Conservation (phyloP, 2,329 filamentous ascomycete species). For the Hypomyces rosellus region DNA sequence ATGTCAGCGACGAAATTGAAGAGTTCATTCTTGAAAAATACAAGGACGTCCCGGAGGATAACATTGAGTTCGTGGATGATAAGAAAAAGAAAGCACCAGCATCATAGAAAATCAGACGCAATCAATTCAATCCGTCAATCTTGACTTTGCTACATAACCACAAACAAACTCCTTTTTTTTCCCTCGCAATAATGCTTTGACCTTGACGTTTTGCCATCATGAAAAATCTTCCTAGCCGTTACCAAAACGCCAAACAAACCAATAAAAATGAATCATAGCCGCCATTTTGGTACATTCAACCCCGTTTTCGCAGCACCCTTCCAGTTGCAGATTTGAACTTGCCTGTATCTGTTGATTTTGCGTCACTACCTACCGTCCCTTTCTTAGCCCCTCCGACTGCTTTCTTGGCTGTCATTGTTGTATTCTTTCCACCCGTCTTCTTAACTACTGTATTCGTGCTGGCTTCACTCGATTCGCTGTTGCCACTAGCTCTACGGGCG, state of each 20-base stretch:
- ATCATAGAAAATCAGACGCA: conserved; percentile 6
- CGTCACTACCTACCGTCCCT: conserved; percentile 39
- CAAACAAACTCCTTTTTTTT: conserved; percentile 10
- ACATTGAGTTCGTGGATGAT: conserved; percentile 90
- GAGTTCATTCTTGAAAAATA: conserved; percentile 89
- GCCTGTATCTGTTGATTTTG: conserved; percentile 38
- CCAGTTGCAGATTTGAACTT: conserved; percentile 40
- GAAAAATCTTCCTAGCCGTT: neutral
- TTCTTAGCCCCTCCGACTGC: conserved; percentile 50
- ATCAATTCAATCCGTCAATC: conserved; percentile 1
- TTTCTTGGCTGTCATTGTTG: conserved; percentile 38
- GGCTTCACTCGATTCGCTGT: conserved; percentile 57
- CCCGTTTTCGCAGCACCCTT: conserved; percentile 51
- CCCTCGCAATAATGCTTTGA: neutral
- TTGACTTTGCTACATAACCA: conserved; percentile 7
- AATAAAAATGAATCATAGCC: conserved; percentile 1
- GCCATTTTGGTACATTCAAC: conserved; percentile 22
- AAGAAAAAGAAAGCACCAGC: conserved; percentile 71
- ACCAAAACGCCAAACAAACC: conserved; percentile 6
- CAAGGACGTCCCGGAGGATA: conserved; percentile 85
- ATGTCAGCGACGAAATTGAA: conserved; percentile 89
- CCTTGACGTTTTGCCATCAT: neutral
- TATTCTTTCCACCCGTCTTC: conserved; percentile 37
- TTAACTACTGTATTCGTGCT: conserved; percentile 61
- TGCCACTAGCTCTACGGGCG: conserved; percentile 48